Evolutionary conservation across 768 basidiomycete genomes (phyloP).

Genomic region (Suillus lakei): DNA sequence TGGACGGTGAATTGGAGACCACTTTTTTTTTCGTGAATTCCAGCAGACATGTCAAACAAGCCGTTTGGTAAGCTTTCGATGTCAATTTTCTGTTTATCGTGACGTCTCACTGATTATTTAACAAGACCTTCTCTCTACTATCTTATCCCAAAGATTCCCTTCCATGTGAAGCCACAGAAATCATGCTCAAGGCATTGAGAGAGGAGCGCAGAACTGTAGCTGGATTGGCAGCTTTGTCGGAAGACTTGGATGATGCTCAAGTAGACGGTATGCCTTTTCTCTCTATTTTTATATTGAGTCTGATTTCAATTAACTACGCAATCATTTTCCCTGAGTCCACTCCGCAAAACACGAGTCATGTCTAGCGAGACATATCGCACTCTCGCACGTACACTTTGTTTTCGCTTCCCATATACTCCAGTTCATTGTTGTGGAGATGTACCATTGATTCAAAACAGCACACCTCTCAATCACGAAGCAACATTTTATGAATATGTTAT

Average conservation of each 20-base stretch:
- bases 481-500: neutral
- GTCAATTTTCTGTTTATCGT: neutral
- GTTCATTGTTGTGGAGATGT: neutral
- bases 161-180: neutral
- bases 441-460: neutral
- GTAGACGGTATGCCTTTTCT: constrained; percentile 22
- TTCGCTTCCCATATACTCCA: constrained; percentile 4
- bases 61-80: neutral
- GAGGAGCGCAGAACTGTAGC: constrained; percentile 31
- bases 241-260: constrained; percentile 25
- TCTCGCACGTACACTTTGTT: neutral
- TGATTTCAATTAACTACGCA: neutral
- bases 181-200: constrained; percentile 15
- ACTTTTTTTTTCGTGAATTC: constrained; percentile 35
- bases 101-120: too few relatives aligned
- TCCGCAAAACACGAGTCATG: neutral
- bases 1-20: constrained; percentile 34
- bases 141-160: too few relatives aligned
- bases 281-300: neutral
- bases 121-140: too few relatives aligned
- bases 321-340: constrained; percentile 4
- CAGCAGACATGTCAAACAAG: constrained; percentile 3
- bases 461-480: neutral
- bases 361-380: neutral
- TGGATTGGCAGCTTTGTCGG: constrained; percentile 15